Conservation (phyloP, 1,284 basidiomycete genomes). For the Cutaneotrichosporon arboriforme region DNA sequence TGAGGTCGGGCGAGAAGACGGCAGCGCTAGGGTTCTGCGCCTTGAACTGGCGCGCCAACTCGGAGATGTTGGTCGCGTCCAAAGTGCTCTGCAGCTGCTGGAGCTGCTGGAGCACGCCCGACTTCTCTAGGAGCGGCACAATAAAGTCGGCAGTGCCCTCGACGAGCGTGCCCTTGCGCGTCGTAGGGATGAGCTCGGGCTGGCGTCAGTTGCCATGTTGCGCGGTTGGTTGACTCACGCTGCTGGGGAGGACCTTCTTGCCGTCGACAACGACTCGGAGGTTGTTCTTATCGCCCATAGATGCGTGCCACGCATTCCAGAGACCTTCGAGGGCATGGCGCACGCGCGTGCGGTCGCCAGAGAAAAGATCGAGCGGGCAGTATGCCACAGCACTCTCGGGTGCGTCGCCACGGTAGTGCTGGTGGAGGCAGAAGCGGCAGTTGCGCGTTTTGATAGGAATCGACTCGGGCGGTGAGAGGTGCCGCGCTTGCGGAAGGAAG, state of each 20-base stretch:
- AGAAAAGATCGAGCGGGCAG: conserved; percentile 84
- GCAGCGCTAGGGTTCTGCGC: conserved; percentile 19
- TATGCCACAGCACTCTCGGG: conserved; percentile 49
- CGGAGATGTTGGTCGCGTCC: conserved; percentile 67
- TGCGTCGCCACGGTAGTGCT: conserved; percentile 50
- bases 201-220: conserved; percentile 19
- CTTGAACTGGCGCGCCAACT: conserved; percentile 25
- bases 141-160: conserved; percentile 39
- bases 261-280: conserved; percentile 70
- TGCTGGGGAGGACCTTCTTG: conserved; percentile 55
- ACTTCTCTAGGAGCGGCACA: conserved; percentile 54
- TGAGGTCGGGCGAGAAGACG: conserved; percentile 24
- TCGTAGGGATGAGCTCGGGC: conserved; percentile 15
- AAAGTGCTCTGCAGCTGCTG: conserved; percentile 67
- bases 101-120: conserved; percentile 58
- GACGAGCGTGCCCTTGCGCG: conserved; percentile 1
- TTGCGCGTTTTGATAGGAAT: conserved; percentile 60
- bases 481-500: conserved; percentile 62
- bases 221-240: conserved; percentile 51
- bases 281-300: conserved; percentile 65
- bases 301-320: conserved; percentile 66
- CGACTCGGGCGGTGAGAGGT: conserved; percentile 58
- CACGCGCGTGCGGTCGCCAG: conserved; percentile 58
- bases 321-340: conserved; percentile 61
- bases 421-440: conserved; percentile 85